phyloP scores from a whole-genome alignment of 305 asterid species.

The Fraxinus dipetala region DNA sequence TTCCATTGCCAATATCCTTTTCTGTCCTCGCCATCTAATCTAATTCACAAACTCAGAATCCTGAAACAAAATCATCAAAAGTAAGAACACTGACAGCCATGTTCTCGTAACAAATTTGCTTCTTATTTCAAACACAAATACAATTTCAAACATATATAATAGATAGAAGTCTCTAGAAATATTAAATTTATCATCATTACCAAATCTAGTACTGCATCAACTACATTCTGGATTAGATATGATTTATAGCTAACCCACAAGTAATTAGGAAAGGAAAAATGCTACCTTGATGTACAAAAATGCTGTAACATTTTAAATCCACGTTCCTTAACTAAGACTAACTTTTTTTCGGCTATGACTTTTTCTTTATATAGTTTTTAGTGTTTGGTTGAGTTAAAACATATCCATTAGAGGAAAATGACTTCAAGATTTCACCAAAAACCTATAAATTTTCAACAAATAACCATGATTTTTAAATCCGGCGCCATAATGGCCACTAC shows the following conservation, averaged over 20 bases:
- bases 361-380: neutral
- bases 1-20: constrained; percentile 48
- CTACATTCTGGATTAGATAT: neutral
- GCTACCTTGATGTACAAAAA: neutral
- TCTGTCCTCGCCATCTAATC: constrained; percentile 55
- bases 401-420: neutral
- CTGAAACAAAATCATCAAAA: constrained; percentile 32
- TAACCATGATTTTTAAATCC: neutral
- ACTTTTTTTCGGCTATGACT: neutral
- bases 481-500: neutral
- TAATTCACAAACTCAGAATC: constrained; percentile 26
- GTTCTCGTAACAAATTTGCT: constrained; percentile 6
- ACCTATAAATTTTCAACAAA: neutral
- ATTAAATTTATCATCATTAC: neutral
- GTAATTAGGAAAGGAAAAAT: neutral
- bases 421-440: neutral
- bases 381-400: neutral
- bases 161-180: neutral
- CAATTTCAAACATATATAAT: neutral
- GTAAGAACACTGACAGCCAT: constrained; percentile 14
- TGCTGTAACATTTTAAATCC: neutral
- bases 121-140: constrained; percentile 7
- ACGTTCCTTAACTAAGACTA: neutral
- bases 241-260: neutral
- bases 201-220: neutral